These are phyloP conservation scores for Malbranchea zuffiana DNA, from an alignment of 2,329 filamentous ascomycete genomes.

Conservation along the genomic window DNA sequence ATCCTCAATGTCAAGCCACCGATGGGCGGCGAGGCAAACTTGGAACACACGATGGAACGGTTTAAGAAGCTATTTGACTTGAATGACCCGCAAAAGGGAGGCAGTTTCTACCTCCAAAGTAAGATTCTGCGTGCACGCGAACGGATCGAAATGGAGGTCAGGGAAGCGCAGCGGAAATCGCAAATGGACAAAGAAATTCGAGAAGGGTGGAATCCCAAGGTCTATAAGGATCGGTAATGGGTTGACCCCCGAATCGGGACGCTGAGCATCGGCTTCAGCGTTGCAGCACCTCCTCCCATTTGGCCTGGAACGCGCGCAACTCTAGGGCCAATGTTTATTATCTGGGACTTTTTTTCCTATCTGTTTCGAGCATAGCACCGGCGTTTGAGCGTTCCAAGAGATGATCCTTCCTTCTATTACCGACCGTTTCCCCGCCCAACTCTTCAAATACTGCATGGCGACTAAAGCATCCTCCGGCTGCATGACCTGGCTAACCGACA, in stretches of 20 bases:
- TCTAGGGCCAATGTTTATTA: too few relatives aligned
- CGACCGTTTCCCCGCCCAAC: too few relatives aligned
- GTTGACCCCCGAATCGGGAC: constrained; percentile 2
- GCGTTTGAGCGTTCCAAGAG: too few relatives aligned
- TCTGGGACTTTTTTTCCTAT: constrained; percentile 2
- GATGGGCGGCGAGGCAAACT: constrained; percentile 61
- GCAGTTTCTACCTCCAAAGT: constrained; percentile 96
- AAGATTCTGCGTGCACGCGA: constrained; percentile 88
- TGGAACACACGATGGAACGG: constrained; percentile 67
- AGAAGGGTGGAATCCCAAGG: constrained; percentile 87
- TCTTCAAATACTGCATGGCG: too few relatives aligned
- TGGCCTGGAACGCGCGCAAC: too few relatives aligned
- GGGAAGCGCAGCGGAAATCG: constrained; percentile 58
- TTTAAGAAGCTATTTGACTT: constrained; percentile 93
- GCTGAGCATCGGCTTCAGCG: too few relatives aligned
- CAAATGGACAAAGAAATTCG: constrained; percentile 66
- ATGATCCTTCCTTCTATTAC: too few relatives aligned
- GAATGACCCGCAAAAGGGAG: constrained; percentile 91
- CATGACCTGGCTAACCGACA: too few relatives aligned
- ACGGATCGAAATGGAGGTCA: constrained; percentile 77
- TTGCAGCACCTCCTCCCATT: neutral
- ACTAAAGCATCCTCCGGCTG: too few relatives aligned
- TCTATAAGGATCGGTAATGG: constrained; percentile 70
- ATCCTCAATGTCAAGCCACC: constrained; percentile 94
- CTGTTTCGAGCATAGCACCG: constrained; percentile 9